Conservation (phyloP, 1,284 basidiomycete species). For the Trichosporon ovoides region DNA sequence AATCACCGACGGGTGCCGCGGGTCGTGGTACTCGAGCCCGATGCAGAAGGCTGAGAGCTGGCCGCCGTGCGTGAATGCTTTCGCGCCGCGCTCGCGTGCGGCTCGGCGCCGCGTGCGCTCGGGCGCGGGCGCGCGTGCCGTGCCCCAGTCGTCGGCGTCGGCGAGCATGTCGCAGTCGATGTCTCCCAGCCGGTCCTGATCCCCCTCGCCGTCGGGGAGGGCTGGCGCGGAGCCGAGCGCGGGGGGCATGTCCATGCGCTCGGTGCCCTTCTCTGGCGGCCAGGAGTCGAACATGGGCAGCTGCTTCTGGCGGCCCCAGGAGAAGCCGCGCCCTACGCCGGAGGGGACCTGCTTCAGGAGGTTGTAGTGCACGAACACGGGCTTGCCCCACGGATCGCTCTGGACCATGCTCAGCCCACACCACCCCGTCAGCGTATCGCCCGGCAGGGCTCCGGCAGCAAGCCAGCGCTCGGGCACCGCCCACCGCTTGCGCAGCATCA, state of each 20-base stretch:
- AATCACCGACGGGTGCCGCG: conserved; percentile 27
- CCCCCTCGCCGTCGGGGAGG: too few species aligned
- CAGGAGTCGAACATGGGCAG: conserved; percentile 40
- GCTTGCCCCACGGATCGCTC: conserved; percentile 49
- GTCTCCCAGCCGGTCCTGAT: conserved; percentile 39
- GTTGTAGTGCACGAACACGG: conserved; percentile 52
- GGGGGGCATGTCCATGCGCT: conserved; percentile 33
- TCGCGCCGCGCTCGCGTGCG: conserved; percentile 44
- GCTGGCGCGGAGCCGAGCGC: too few species aligned
- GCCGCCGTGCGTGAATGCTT: conserved; percentile 44
- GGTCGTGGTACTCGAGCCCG: conserved; percentile 41
- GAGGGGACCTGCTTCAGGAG: conserved; percentile 51
- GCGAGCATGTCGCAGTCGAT: conserved; percentile 51
- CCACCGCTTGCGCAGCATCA: conserved; percentile 53
- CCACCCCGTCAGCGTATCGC: conserved; percentile 42
- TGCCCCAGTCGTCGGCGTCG: conserved; percentile 47
- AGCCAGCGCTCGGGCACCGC: conserved; percentile 52
- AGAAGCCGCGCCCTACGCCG: conserved; percentile 45
- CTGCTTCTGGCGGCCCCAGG: conserved; percentile 49
- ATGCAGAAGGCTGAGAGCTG: conserved; percentile 34
- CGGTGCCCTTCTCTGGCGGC: conserved; percentile 30
- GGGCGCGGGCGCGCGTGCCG: conserved; percentile 38
- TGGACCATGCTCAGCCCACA: conserved; percentile 52
- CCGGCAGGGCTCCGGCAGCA: conserved; percentile 46
- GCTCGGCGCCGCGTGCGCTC: conserved; percentile 43